A percentile compares a stretch with the other conserved stretches of the same genome.
Conservation (phyloP, 116 monocot species). For the Zostera marina region DNA sequence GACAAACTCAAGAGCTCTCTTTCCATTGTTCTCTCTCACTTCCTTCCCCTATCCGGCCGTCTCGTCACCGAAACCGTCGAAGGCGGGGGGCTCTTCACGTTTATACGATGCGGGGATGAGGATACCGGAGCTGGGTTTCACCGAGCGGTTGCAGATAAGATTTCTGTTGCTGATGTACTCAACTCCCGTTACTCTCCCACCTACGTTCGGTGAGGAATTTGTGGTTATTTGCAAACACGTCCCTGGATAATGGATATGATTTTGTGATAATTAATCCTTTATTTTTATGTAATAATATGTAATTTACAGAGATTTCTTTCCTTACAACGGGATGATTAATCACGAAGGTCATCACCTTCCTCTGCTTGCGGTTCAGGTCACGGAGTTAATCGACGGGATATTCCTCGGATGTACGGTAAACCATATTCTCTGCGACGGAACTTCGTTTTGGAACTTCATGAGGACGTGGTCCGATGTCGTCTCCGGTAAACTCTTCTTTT, state of each 20-base stretch:
- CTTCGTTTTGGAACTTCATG: conserved; percentile 88
- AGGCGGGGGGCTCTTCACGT: conserved; percentile 11
- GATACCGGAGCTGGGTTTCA: conserved; percentile 26
- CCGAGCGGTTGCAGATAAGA: conserved; percentile 4
- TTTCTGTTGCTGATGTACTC: background rate
- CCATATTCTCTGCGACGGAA: conserved; percentile 68
- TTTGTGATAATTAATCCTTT: too few species aligned
- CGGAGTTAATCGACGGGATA: conserved; percentile 50
- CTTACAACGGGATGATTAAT: conserved; percentile 36
- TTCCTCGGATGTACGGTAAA: conserved; percentile 54
- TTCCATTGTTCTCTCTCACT: conserved; percentile 22
- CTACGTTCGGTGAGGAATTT: background rate
- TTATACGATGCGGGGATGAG: conserved; percentile 45
- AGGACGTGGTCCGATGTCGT: conserved; percentile 66
- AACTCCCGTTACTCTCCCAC: conserved; percentile 1
- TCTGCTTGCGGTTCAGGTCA: conserved; percentile 32
- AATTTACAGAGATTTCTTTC: conserved; percentile 34
- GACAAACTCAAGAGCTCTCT: conserved; percentile 30
- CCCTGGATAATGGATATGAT: too few species aligned
- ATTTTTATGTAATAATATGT: too few species aligned
- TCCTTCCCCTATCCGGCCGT: conserved; percentile 61
- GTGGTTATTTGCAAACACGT: too few species aligned
- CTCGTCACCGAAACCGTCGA: conserved; percentile 27
- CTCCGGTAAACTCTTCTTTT: conserved; percentile 6
- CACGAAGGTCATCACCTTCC: conserved; percentile 43